Conservation (phyloP, 1,284 basidiomycete species). For the Anthracocystis panici-leucophaei region DNA sequence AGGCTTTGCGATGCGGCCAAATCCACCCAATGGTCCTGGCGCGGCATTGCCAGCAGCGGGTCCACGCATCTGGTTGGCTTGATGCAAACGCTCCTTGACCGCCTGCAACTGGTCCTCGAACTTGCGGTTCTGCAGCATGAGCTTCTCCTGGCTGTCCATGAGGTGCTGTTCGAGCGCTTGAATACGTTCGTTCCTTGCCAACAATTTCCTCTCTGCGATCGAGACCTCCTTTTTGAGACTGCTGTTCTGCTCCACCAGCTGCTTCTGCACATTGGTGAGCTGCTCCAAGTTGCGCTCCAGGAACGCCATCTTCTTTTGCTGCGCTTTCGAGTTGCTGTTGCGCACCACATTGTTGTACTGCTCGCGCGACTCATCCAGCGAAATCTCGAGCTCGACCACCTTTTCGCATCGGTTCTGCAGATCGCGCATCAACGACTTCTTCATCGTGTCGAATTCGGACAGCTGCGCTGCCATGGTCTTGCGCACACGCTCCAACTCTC, state of each 20-base stretch:
- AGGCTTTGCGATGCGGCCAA: slow-evolving; percentile 96
- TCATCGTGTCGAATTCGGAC: slow-evolving; percentile 97
- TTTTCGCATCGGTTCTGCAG: slow-evolving; percentile 99
- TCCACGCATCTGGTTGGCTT: slow-evolving; percentile 81
- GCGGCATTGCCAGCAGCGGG: slow-evolving; percentile 32
- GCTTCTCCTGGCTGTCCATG: slow-evolving; percentile 90
- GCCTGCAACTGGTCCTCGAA: slow-evolving; percentile 92
- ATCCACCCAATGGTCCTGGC: slow-evolving; percentile 77
- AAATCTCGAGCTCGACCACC: slow-evolving; percentile 99
- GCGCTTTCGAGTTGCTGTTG: slow-evolving; percentile 96
- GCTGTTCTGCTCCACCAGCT: slow-evolving; percentile 98
- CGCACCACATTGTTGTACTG: slow-evolving; percentile 99
- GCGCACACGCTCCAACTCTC: slow-evolving; percentile 95
- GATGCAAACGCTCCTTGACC: slow-evolving; percentile 89
- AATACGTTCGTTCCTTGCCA: slow-evolving; percentile 96
- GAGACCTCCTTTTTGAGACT: slow-evolving; percentile 97
- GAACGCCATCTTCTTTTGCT: slow-evolving; percentile 99
- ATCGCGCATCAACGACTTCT: slow-evolving; percentile 98
- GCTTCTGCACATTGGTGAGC: slow-evolving; percentile 94
- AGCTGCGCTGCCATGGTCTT: slow-evolving; percentile 97
- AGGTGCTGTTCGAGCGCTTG: slow-evolving; percentile 82
- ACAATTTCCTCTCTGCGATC: slow-evolving; percentile 93
- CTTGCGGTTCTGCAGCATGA: slow-evolving; percentile 92
- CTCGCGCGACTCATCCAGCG: slow-evolving; percentile 97
- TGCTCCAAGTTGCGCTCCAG: slow-evolving; percentile 97